phyloP scores from a whole-genome alignment of 352 stramenopile genomes.

The Thraustotheca clavata region DNA sequence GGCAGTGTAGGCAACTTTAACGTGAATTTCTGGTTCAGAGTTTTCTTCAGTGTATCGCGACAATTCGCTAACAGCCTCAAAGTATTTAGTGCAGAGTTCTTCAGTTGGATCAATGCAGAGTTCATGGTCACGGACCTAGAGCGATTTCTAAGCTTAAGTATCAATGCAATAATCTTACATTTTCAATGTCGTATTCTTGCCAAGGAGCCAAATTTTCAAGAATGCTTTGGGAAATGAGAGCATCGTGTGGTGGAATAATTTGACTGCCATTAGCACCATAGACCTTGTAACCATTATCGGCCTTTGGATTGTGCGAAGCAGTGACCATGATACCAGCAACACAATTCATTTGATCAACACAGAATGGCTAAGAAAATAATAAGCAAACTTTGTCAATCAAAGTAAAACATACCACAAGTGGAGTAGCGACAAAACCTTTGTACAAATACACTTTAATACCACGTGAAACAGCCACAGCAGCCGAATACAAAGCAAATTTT shows the following conservation, averaged over 20 bases:
- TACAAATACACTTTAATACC: constrained; percentile 89
- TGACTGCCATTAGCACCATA: constrained; percentile 94
- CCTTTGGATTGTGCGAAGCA: constrained; percentile 97
- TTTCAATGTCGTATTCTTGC: constrained; percentile 47
- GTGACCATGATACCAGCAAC: constrained; percentile 91
- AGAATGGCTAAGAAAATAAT: constrained; percentile 41
- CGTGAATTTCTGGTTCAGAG: constrained; percentile 29
- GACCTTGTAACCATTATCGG: constrained; percentile 98
- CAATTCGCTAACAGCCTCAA: constrained; percentile 30
- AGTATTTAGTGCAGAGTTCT: constrained; percentile 68
- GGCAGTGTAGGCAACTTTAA: constrained; percentile 93
- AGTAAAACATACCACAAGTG: constrained; percentile 70
- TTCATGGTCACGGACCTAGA: constrained; percentile 26
- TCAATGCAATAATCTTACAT: constrained; percentile 20
- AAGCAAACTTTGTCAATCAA: not conserved
- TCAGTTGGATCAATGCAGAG: constrained; percentile 61
- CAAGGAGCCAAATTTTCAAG: constrained; percentile 85
- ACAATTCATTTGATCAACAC: constrained; percentile 68
- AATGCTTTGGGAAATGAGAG: constrained; percentile 88
- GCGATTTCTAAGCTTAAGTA: constrained; percentile 12
- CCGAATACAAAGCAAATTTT: constrained; percentile 80
- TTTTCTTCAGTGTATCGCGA: constrained; percentile 70
- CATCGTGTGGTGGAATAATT: constrained; percentile 96
- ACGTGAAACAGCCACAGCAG: constrained; percentile 64
- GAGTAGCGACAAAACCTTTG: constrained; percentile 91